Conservation (phyloP, 257 asterid species). For the Vinca minor region DNA sequence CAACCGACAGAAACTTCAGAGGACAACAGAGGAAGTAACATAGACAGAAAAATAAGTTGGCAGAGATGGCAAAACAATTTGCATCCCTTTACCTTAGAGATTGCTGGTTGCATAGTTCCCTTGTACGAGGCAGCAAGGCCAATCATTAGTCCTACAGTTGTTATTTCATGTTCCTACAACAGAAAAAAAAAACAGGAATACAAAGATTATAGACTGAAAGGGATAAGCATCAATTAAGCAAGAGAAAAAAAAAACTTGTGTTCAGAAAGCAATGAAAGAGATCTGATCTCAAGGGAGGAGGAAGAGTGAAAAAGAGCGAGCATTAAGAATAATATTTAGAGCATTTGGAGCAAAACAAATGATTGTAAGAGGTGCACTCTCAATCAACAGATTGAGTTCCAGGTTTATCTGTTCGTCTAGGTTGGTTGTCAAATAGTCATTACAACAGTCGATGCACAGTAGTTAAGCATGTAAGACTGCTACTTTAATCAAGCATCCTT, state of each 20-base stretch:
- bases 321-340: not conserved
- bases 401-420: not conserved
- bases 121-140: conserved; percentile 96
- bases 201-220: not conserved
- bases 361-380: not conserved
- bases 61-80: conserved; percentile 10
- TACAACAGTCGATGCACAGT: not conserved
- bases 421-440: not conserved
- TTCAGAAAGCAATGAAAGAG: not conserved
- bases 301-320: not conserved
- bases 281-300: conserved; percentile 7
- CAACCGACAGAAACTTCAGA: not conserved
- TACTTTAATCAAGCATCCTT: not conserved
- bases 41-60: conserved; percentile 20
- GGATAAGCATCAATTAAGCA: not conserved
- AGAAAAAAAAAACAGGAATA: not conserved
- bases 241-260: not conserved
- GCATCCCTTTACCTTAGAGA: conserved; percentile 64
- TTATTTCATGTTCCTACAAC: conserved; percentile 85
- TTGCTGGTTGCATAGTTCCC: conserved; percentile 97
- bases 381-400: not conserved
- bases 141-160: conserved; percentile 92
- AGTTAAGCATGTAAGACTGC: not conserved
- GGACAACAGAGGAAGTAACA: not conserved
- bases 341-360: not conserved